Conservation (phyloP, 768 basidiomycete species). For the Hemileccinum impolitum region DNA sequence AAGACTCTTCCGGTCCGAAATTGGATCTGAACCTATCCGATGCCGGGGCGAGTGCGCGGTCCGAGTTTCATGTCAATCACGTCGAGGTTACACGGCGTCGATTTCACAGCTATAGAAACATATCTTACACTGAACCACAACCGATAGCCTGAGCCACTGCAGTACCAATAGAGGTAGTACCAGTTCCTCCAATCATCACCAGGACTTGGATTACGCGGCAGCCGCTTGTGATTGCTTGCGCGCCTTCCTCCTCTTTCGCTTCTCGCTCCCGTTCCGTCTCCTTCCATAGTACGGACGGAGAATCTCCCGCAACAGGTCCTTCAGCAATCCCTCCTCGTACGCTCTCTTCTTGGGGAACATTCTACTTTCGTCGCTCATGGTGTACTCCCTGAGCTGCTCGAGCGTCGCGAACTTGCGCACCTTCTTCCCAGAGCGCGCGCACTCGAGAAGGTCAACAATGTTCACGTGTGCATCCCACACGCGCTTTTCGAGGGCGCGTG, state of each 20-base stretch:
- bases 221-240: slow-evolving; percentile 3
- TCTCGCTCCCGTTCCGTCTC: slow-evolving; percentile 19
- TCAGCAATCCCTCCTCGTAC: slow-evolving; percentile 29
- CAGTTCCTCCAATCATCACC: too few relatives aligned
- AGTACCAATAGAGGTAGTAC: too few relatives aligned
- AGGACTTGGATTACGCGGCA: too few relatives aligned
- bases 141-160: too few relatives aligned
- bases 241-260: slow-evolving; percentile 14
- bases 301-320: slow-evolving; percentile 26
- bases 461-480: slow-evolving; percentile 32
- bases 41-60: too few relatives aligned
- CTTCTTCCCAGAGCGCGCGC: slow-evolving; percentile 2
- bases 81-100: too few relatives aligned
- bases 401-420: slow-evolving; percentile 26
- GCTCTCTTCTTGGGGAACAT: slow-evolving; percentile 28
- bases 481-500: background rate
- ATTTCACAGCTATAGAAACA: too few relatives aligned
- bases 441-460: slow-evolving; percentile 34
- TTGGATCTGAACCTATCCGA: too few relatives aligned
- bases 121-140: too few relatives aligned
- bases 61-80: too few relatives aligned
- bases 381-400: slow-evolving; percentile 26
- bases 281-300: slow-evolving; percentile 15
- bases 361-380: background rate
- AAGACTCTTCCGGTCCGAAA: too few relatives aligned